Evolutionary conservation across 345 rosid genomes (phyloP).

Genomic region (Clausena lansium): DNA sequence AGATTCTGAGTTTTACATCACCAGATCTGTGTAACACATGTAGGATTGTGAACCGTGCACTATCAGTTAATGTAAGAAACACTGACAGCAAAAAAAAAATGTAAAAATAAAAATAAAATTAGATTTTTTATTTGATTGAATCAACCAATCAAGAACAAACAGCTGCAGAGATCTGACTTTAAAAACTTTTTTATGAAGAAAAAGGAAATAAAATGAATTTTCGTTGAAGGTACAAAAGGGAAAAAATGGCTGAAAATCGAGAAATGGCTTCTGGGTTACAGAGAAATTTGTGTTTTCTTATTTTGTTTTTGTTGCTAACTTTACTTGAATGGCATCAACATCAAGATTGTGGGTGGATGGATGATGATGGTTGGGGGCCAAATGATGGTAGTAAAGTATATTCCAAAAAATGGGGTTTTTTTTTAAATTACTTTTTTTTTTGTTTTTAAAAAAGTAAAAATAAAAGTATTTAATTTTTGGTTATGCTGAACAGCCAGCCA

Average conservation of each 20-base stretch:
- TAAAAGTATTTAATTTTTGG: not conserved
- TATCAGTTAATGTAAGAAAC: not conserved
- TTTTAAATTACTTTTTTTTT: not conserved
- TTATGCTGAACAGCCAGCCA: not conserved
- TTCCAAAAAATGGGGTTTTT: slow-evolving; percentile 30
- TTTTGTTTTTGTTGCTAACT: not conserved
- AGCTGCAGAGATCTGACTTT: slow-evolving; percentile 14
- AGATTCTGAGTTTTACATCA: slow-evolving; percentile 12
- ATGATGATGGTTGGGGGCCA: not conserved
- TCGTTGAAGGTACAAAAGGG: not conserved
- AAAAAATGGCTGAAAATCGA: no score
- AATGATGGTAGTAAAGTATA: slow-evolving; percentile 25
- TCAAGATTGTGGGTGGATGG: not conserved
- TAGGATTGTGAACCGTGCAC: not conserved
- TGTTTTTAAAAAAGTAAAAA: slow-evolving; percentile 15
- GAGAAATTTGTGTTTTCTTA: slow-evolving; percentile 12
- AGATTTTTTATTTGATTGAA: no score
- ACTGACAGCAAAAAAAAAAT: not conserved
- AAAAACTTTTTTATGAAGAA: not conserved
- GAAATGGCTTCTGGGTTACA: not conserved
- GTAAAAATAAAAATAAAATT: no score
- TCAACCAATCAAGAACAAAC: slow-evolving; percentile 5
- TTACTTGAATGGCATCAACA: not conserved
- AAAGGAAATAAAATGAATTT: not conserved
- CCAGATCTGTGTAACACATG: slow-evolving; percentile 35